Base-by-base conservation (phyloP, 2,329 filamentous ascomycete genomes). In the Fusarium redolens region DNA sequence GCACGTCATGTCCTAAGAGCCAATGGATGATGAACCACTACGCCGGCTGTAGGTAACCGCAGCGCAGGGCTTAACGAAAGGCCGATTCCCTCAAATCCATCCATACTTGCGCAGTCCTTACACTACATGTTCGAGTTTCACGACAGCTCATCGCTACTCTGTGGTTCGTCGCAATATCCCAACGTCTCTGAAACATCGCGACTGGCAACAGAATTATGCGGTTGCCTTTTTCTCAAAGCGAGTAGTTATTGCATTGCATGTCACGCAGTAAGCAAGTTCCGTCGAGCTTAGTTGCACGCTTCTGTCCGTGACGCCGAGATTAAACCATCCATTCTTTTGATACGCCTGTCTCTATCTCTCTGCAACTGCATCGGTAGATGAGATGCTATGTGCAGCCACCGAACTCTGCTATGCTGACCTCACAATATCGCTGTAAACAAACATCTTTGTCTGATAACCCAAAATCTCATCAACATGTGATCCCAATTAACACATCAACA, bases 271-370 rank as follows among this genome's bases (percentile, higher is more conserved):
- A 38, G 41, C 18, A 37, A 50, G 22, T 30, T 37, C 55, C 33
- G 47, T 43, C 41, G 38, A 56, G 43, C 30, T 20, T 56, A 55
- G 61, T 70, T 40, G 31, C 47, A 68, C 69, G 61, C 25, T 44
- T 52, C n/a, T 28, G 35, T 52, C 41, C 61, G 73, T 61, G 54
- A 52, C 57, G 45, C 59, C 40, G 43, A 61, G n/a, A 66, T 60
- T 61, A 43, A 65, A 55, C 55, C 61, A 66, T 69, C 25, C 48
- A 45, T 61, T 69, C 56, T 74, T 68, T 74, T 74, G 30, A 67
- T 69, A 68, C 63, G 57, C 71, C 71, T 73, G 15, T 66, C 45
- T 65, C 38, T 66, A 30, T 44, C 60, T 64, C 54, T 57, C 59
- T 56, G 47, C 30, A 38, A 45, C 44, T 31, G 40, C 54, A 54